Evolutionary conservation across 345 rosid species (phyloP), one percentile per base, ranked within the genome.

Genomic region (Eucalyptus globulus): DNA sequence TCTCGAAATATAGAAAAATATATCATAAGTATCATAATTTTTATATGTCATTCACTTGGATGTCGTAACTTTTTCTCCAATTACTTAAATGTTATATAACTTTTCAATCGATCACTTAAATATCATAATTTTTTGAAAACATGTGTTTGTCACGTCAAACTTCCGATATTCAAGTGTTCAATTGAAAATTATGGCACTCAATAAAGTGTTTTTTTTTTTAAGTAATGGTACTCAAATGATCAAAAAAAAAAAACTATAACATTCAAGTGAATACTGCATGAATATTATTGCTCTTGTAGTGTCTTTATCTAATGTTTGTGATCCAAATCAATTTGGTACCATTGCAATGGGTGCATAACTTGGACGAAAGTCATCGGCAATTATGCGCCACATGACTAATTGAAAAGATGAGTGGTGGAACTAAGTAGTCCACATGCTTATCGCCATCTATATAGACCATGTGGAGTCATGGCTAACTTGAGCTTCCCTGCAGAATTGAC

Each of bases 171-270:
- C 8, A 60, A 60, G 4, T 27, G 6, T 6, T 60, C 15, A 11
- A 27, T 26, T 27, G 1, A 27, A 27, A 60, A 60, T 60, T 60
- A 60, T 27, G 8, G 0, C 8, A 12, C 1, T 60, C 0, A 26
- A 60, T 1, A 3, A 0, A 60, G 0, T 0, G 0, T 2, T 11
- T 27, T 60, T 49, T 49, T 4, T 16, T 51, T 17, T 53, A 17
- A 7, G 24, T 53, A 58, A 58, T 58, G 2, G 11, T 24, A 10
- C 0, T 24, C 13, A 1, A 12, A 3, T 11, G 31, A 0, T 60
- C 0, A 4, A 60, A 60, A 60, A 60, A 60, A 60, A 11, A 9
- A 58, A 58, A 5, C 3, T 58, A 26, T 26, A 26, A 3, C 14
- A 58, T 26, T 11, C 6, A 58, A 26, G 19, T 9, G 2, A 53